Base-by-base conservation (phyloP, 129 eudicot species). In the Ambrosia artemisiifolia region DNA sequence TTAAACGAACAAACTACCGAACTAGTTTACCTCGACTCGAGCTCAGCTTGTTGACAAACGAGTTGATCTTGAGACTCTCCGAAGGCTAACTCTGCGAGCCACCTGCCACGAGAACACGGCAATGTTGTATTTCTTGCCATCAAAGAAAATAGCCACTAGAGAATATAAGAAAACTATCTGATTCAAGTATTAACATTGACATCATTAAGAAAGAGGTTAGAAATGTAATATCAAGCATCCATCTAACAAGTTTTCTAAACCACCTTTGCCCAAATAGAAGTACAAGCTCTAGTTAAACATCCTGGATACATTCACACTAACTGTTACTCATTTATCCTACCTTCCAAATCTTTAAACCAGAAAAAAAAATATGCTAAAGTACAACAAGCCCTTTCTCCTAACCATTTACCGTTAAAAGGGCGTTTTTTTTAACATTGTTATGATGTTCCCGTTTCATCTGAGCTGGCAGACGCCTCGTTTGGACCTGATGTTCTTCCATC, bases 401-500 rank as follows among this genome's bases (percentile, higher is more conserved):
- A 61, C 32, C 67, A 71, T 71, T 57, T 71, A 71, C 76, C 0
- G 44, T 57, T 71, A 43, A 71, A 42, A 70, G 24, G 9, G 4
- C 3, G 6, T 63, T 69, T 69, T 34, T 48, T 12, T 6, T n/a
- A n/a, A 19, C 20, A 47, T 34, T 1, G 51, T 63, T 73, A 73
- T 73, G 71, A 63, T 8, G 72, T 74, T 74, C 54, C 80, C 5
- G 56, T 76, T 36, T 86, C 95, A 67, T 84, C 92, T 10, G 96
- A 89, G 81, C 91, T 88, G 49, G 83, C 81, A 47, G 95, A 89
- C 18, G 81, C 89, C 74, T 85, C 95, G 70, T 78, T 80, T 28
- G 68, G 84, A 36, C 57, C 87, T n/a, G 79, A 53, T 33, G 80
- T 56, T 57, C 50, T 35, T 59, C 68, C 73, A 11, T 42, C 77